These are phyloP conservation scores for Marchantia polymorpha DNA, from an alignment of 225 moss, liverwort and hornwort genomes.

Conservation along the genomic window DNA sequence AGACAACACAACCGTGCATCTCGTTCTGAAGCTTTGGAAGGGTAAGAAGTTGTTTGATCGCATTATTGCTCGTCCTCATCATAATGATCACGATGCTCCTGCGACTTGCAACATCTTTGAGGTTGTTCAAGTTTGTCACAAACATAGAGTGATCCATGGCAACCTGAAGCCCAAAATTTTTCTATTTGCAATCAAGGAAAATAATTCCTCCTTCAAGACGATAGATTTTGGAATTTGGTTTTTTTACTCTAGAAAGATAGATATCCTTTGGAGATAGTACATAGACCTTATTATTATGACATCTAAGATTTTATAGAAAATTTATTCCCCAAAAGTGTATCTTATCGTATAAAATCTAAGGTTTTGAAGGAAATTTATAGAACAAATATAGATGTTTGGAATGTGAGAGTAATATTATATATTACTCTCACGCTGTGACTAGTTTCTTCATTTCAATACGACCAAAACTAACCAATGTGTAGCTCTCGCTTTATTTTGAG, in stretches of 20 bases:
- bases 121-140: slow-evolving; percentile 83
- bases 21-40: slow-evolving; percentile 92
- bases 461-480: slow-evolving; percentile 92
- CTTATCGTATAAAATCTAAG: no score
- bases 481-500: slow-evolving; percentile 78
- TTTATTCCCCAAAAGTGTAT: slow-evolving; percentile 88
- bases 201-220: slow-evolving; percentile 74
- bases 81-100: slow-evolving; percentile 88
- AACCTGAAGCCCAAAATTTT: slow-evolving; percentile 94
- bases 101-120: slow-evolving; percentile 80
- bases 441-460: slow-evolving; percentile 80
- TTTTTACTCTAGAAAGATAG: slow-evolving; percentile 60
- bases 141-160: slow-evolving; percentile 85
- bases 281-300: slow-evolving; percentile 95
- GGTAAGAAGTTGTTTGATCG: slow-evolving; percentile 92
- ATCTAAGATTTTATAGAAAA: slow-evolving; percentile 77
- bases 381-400: slow-evolving; percentile 96
- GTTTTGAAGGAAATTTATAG: no score
- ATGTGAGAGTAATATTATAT: slow-evolving; percentile 83
- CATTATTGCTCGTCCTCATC: slow-evolving; percentile 85
- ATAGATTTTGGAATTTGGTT: slow-evolving; percentile 85
- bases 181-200: slow-evolving; percentile 72
- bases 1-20: slow-evolving; percentile 80
- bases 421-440: slow-evolving; percentile 79
- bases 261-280: slow-evolving; percentile 79